Evolutionary conservation across 2,329 filamentous ascomycete species (phyloP), one percentile per base, ranked within the genome.

Genomic region (Penicillium griseofulvum): DNA sequence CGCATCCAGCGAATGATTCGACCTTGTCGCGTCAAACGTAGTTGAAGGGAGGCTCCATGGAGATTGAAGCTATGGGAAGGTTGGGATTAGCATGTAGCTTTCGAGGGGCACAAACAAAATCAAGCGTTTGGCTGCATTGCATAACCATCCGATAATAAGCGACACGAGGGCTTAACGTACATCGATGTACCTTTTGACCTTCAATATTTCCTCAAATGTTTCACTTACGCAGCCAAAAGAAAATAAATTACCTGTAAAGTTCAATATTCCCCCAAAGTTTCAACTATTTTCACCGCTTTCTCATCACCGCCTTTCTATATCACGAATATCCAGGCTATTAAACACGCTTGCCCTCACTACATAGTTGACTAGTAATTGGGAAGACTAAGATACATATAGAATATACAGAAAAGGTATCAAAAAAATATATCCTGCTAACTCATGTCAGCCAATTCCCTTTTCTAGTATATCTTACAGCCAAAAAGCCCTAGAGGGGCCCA

Each of bases 71-170:
- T 54, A 41, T 42, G 12, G n/a, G 29, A 45, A 46, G 31, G 24
- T 46, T 37, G 33, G 24, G 29, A 42, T 41, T 53, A 50, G 48
- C 37, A 50, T 26, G 29, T 41, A 49, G 17, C 36, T 29, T 49
- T 42, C 37, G 45, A 39, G 28, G 43, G 37, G 44, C 19, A 53
- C 51, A 53, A 53, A 41, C 51, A 49, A 36, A 50, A 26, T 17
- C 16, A 44, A 50, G 48, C 29, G 26, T 44, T 24, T 44, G n/a
- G 11, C 28, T 26, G 37, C 37, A 34, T 50, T 50, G 48, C 29
- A 12, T 43, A 34, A 50, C 28, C 28, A 43, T 43, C 59, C 62
- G 61, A 63, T 57, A 57, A 58, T 55, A 60, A 60, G 50, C 26
- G 9, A 14, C 19, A 28, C n/a, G 14, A 28, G 7, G 5, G 16